Conservation (phyloP, 208 protist species). For the Novymonas esmeraldas region DNA sequence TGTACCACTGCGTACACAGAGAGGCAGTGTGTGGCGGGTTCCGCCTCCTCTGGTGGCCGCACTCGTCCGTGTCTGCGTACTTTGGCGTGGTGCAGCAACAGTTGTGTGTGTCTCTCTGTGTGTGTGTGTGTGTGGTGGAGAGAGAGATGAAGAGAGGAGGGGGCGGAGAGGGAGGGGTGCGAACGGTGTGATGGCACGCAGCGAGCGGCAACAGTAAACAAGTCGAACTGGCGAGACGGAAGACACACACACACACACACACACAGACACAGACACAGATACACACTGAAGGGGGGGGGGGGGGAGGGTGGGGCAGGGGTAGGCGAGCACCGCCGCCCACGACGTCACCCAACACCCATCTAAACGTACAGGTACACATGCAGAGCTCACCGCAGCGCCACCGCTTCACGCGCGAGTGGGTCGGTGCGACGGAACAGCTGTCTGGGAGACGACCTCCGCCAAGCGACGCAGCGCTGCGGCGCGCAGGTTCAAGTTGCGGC, state of each 20-base stretch:
- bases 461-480: constrained; percentile 47
- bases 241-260: neutral
- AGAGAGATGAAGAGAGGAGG: neutral
- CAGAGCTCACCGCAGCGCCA: neutral
- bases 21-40: too few species aligned
- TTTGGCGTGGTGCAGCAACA: neutral
- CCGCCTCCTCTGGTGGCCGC: too few species aligned
- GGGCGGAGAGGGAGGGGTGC: neutral
- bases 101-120: too few species aligned
- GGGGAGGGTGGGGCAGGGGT: neutral
- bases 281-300: neutral
- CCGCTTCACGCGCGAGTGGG: constrained; percentile 6
- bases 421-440: constrained; percentile 39
- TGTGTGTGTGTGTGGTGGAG: neutral
- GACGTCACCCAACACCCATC: too few species aligned
- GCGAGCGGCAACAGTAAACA: constrained; percentile 4
- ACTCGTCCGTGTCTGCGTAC: neutral
- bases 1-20: too few species aligned
- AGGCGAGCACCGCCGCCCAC: neutral
- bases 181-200: constrained; percentile 7
- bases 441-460: constrained; percentile 68
- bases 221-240: too few species aligned
- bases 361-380: too few species aligned
- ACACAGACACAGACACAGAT: neutral
- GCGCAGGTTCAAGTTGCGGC: constrained; percentile 35